These are phyloP conservation scores for Candida anglica DNA, from an alignment of 805 yeast species.

Conservation along the genomic window DNA sequence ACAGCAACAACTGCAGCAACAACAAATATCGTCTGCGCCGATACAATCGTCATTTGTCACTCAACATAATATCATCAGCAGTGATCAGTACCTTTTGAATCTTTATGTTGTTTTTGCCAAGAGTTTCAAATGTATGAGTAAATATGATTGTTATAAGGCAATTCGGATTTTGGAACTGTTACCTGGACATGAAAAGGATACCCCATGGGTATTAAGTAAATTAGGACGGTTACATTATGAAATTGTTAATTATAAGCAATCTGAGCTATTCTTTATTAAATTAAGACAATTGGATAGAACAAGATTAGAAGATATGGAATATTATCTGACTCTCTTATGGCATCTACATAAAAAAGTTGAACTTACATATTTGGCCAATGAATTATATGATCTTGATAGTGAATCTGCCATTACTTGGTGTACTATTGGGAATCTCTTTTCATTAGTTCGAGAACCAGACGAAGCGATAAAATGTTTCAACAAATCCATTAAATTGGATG, in stretches of 20 bases:
- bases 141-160: constrained; percentile 78
- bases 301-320: constrained; percentile 84
- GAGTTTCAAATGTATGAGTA: constrained; percentile 55
- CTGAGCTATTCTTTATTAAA: constrained; percentile 58
- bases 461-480: constrained; percentile 87
- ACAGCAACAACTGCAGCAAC: too few relatives aligned
- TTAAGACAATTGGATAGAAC: constrained; percentile 72
- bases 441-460: constrained; percentile 78
- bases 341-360: constrained; percentile 80
- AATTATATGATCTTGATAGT: constrained; percentile 61
- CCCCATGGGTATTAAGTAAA: constrained; percentile 85
- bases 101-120: constrained; percentile 55
- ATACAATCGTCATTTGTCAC: too few relatives aligned
- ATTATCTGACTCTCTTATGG: constrained; percentile 88
- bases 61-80: constrained; percentile 21
- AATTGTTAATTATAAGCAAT: constrained; percentile 76
- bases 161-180: constrained; percentile 62
- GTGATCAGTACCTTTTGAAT: constrained; percentile 41
- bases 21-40: too few relatives aligned
- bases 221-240: constrained; percentile 83
- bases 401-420: constrained; percentile 88
- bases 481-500: constrained; percentile 67
- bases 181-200: constrained; percentile 56
- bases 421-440: constrained; percentile 82
- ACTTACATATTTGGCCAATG: constrained; percentile 79